Base-by-base conservation (phyloP, 495 filamentous ascomycete genomes). In the Neohortaea acidophila region DNA sequence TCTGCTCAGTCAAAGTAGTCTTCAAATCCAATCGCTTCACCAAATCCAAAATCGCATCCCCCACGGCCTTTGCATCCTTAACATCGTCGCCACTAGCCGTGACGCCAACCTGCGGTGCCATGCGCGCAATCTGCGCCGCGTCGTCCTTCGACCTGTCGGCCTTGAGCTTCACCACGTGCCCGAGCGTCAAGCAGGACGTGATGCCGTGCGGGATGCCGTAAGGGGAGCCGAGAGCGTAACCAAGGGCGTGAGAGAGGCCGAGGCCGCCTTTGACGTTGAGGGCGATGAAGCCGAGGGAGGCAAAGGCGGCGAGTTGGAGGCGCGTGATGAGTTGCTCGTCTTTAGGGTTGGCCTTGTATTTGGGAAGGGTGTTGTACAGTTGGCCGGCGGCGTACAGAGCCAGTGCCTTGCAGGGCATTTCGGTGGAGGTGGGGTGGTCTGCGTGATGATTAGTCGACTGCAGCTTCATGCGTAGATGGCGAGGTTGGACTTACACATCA, bases 131-230 rank as follows among this genome's bases (percentile, higher is more conserved):
- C 43, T 65, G 58, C 26, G 33, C 54, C 24, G 65, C 65, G 39
- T 58, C 58, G n/a, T 52, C 58, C 7, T 49, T 29, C 7, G 52
- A 52, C n/a, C 44, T 45, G 33, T 53, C 28, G 0, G 63, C 57
- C 48, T 66, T 65, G 14, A 66, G 42, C 41, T 57, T 59, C 11
- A 68, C 51, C 3, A 67, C 64, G 20, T 60, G 59, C 3, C 58
- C 59, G 12, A 68, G 53, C 6, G 62, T 65, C 25, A 69, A 39
- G 39, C 63, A 66, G 6, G 54, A 59, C n/a, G 65, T 69, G 19
- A 64, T 58, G 7, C 65, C 65, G 37, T 69, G 65, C 6, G 67
- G 67, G 26, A 70, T 69, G 3, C 46, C 45, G 45, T 69, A 70
- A 6, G 67, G 63, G 5, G 54, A 56, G 2, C 67, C 67, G 11